Conservation (phyloP, 2,329 filamentous ascomycete species). For the Laburnicola sp. region DNA sequence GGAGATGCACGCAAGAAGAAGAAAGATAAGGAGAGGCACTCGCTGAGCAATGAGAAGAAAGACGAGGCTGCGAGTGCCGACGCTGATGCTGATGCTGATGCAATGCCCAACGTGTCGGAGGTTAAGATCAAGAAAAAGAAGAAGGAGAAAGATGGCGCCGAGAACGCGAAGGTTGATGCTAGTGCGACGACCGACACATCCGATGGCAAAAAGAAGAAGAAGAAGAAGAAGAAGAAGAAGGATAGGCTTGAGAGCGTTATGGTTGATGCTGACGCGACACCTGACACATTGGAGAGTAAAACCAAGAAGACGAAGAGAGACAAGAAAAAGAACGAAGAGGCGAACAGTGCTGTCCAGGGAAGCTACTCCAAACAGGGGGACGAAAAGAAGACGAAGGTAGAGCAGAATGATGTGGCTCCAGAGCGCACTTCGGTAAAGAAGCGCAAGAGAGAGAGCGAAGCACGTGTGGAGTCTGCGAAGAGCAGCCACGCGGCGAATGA, state of each 20-base stretch:
- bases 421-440: slow-evolving; percentile 5
- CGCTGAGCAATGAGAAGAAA: slow-evolving; percentile 1
- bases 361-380: background rate
- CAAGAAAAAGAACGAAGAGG: too few species aligned
- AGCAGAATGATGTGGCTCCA: background rate
- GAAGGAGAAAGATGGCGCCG: slow-evolving; percentile 5
- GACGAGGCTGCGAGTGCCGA: background rate
- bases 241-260: too few species aligned
- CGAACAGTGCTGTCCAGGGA: too few species aligned
- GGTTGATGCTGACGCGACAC: too few species aligned
- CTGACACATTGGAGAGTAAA: too few species aligned
- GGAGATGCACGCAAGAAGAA: slow-evolving; percentile 9
- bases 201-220: background rate
- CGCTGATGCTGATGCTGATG: background rate
- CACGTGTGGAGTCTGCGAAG: background rate
- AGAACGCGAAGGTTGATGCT: background rate
- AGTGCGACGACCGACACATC: background rate
- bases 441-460: slow-evolving; percentile 13
- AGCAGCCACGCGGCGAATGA: background rate
- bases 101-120: background rate
- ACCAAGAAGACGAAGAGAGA: too few species aligned
- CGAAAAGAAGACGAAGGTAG: slow-evolving; percentile 10
- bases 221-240: slow-evolving; percentile 18
- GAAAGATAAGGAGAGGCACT: background rate
- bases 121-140: background rate